Conservation (phyloP, 306 rosid genomes). For the Pyrus communis region DNA sequence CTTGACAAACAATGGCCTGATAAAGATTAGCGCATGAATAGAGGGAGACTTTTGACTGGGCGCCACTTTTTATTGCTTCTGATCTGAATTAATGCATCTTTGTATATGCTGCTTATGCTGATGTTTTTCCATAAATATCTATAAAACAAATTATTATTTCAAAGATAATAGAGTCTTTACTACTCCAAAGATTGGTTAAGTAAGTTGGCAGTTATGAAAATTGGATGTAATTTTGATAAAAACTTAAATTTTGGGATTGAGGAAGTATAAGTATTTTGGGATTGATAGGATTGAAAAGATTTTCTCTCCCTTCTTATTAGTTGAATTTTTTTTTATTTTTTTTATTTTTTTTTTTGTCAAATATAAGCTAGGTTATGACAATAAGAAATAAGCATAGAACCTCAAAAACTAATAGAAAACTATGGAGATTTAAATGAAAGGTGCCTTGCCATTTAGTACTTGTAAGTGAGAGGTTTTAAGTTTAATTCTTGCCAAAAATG, state of each 20-base stretch:
- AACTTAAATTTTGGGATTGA: background rate
- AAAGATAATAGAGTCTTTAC: background rate
- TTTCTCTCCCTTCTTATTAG: background rate
- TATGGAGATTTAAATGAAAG: too few relatives aligned
- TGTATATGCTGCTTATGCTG: background rate
- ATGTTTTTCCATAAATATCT: background rate
- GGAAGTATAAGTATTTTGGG: too few relatives aligned
- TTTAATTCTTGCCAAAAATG: accelerated
- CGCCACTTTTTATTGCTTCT: background rate
- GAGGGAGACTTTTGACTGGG: background rate
- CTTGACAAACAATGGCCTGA: background rate
- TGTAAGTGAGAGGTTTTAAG: too few relatives aligned
- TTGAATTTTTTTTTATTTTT: background rate
- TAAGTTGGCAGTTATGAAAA: background rate
- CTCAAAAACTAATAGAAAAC: too few relatives aligned
- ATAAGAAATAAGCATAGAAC: too few relatives aligned
- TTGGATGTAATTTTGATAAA: background rate
- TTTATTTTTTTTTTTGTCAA: background rate
- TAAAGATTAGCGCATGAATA: background rate
- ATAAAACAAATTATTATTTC: background rate
- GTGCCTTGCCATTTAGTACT: too few relatives aligned
- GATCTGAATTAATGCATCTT: background rate
- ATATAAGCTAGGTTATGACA: background rate
- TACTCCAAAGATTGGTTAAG: background rate
- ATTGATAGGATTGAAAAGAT: too few relatives aligned